Base-by-base conservation (phyloP, 352 stramenopile genomes). In the Phytophthora fragariae region DNA sequence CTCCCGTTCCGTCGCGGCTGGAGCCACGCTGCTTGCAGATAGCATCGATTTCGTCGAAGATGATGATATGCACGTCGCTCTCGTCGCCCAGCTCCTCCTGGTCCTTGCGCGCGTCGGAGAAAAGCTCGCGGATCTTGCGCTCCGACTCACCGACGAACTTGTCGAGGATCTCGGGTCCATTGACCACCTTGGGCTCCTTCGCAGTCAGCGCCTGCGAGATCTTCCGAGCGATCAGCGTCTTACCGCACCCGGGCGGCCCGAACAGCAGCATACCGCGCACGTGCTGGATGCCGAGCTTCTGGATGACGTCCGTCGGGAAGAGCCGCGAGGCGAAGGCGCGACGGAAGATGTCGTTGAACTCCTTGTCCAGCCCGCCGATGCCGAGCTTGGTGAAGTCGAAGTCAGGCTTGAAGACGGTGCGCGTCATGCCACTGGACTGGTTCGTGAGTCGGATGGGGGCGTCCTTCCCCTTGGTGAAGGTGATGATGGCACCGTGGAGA, bases 31-130 rank as follows among this genome's bases (percentile, higher is more conserved):
- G 72, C 78, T 99, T 99, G 79, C 97, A 99, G 81, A 99, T 99
- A 37, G 98, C 98, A 86, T 99, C 98, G 81, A 99, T 99, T 82
- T 99, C 98, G 83, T 99, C 98, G 73, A 99, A 99, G 77, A 99
- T 99, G 77, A 99, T 99, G 76, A 99, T 99, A 80, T 99, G 98
- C 57, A 99, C 90, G 70, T 99, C 98, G 62, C 90, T 98, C 62
- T 98, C 94, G 66, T 99, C 98, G 57, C 97, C 98, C 21, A 98
- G 74, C 57, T 98, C 90, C 57, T 96, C 81, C 62, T 96, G 87
- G 62, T 96, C 90, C 63, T 92, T 77, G 29, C 88, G 84, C 10
- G 98, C 98, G 64, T 99, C 98, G 1, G 93, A 88, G 79, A 99
- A 99, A 1, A 99, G 86, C 59, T 99, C 97, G 47, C 98, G 93